phyloP scores from a whole-genome alignment of 495 filamentous ascomycete species.

The Astrocystis sublimbata region DNA sequence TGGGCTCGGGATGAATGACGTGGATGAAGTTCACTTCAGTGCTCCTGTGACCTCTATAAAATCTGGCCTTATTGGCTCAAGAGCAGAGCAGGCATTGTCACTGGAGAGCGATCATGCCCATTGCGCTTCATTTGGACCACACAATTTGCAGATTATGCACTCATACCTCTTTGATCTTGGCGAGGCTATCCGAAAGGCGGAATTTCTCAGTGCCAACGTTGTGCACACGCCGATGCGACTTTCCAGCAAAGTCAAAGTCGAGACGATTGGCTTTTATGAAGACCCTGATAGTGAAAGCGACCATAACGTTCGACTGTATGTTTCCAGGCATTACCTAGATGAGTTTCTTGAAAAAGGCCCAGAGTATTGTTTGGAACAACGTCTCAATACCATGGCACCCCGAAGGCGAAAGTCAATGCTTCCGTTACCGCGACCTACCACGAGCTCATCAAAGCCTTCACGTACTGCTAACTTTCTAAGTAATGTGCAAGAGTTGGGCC shows the following conservation, averaged over 20 bases:
- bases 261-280: slow-evolving; percentile 64
- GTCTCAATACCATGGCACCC: slow-evolving; percentile 37
- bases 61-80: slow-evolving; percentile 56
- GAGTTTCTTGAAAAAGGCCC: slow-evolving; percentile 52
- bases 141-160: slow-evolving; percentile 49
- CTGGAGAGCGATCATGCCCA: slow-evolving; percentile 60
- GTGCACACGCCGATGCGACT: slow-evolving; percentile 50
- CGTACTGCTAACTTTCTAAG: slow-evolving; percentile 24
- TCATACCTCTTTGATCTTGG: slow-evolving; percentile 54
- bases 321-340: slow-evolving; percentile 50
- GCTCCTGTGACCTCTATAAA: slow-evolving; percentile 65
- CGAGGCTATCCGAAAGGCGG: slow-evolving; percentile 45
- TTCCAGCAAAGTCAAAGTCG: slow-evolving; percentile 55
- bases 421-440: slow-evolving; percentile 16
- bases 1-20: slow-evolving; percentile 33
- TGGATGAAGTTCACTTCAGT: slow-evolving; percentile 46
- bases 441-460: slow-evolving; percentile 14
- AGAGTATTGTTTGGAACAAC: slow-evolving; percentile 43
- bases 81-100: slow-evolving; percentile 57
- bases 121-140: slow-evolving; percentile 57
- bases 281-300: slow-evolving; percentile 48
- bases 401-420: slow-evolving; percentile 9
- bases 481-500: slow-evolving; percentile 26
- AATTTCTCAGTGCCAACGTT: slow-evolving; percentile 36
- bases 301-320: slow-evolving; percentile 54